Base-by-base conservation (phyloP, 192 early-diverging fungal species). In the Backusella westeae region DNA sequence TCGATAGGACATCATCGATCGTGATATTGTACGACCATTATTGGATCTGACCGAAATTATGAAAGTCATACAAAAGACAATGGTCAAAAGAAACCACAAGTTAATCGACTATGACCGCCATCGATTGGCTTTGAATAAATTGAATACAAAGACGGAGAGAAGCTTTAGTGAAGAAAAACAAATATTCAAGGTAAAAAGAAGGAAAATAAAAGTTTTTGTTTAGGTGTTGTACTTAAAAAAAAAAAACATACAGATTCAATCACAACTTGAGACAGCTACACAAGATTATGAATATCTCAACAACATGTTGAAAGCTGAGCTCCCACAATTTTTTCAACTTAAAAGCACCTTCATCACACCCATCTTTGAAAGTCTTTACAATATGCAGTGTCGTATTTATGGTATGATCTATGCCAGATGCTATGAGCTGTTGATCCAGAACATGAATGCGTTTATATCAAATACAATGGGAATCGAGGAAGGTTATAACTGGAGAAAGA, bases 41-140 rank as follows among this genome's bases (percentile, higher is more conserved):
- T 77, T 82, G 19, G 96, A 97, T 67, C 87, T 95, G 74, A 79
- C 93, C 46, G 82, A 83, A 14, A 83, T 98, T 75, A 83, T 94
- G 78, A 91, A 93, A 71, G 81, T 88, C 44, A 91, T 99, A 41
- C 90, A 90, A 77, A 93, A 91, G 76, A 89, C 94, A 17, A 94
- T 99, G 63, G 87, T 87, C 7, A 99, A 99, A 86, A 90, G 96
- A 32, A 85, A 90, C 35, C 96, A 96, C 83, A 99, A 99, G 84
- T 84, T 94, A 53, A 80, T 97, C 17, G 98, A 99, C 82, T 98
- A 94, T 81, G 98, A 99, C 79, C 91, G 98, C 34, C 91, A 91
- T 84, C 80, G 89, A 21, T 83, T 85, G 41, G 80, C 84, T 6
- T 82, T 97, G 52, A 88, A 91, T 68, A 98, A 97, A 80, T 75